Base-by-base conservation (phyloP, 2,329 filamentous ascomycete species). In the Monilinia fructicola region DNA sequence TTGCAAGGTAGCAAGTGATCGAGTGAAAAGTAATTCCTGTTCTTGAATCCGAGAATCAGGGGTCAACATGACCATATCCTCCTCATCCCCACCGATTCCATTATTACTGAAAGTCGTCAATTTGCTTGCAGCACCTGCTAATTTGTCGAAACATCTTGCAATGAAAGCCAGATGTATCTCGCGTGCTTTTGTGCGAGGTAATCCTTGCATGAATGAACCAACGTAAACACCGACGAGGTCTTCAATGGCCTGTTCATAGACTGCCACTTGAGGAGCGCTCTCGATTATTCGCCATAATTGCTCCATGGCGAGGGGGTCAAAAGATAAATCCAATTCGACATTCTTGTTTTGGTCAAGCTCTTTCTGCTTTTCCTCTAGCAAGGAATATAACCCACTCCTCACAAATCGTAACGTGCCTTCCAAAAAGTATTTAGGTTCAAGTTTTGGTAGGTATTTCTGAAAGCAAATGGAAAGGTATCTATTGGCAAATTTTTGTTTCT, bases 261-360 rank as follows among this genome's bases (percentile, higher is more conserved):
- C 58, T 87, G 0, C 82, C 84, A 48, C 84, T 80, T 48, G 85
- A 81, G 6, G 87, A 86, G 90, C 87, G 21, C 85, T 88, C 64
- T 96, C 79, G 44, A 94, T 87, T 72, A 97, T 86, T 31, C 87
- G 86, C 93, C 93, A 97, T n/a, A 97, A 80, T 67, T 93, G 84
- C 71, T 95, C 90, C 54, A 85, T 81, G 35, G 79, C 85, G 70
- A 77, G 84, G 68, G 81, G 83, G 70, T 83, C 79, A 38, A 85
- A 75, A 14, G 81, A 78, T n/a, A 81, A 78, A 10, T 82, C 79
- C 55, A 85, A 83, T 65, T 85, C 82, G 28, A 87, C 77, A 26
- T 38, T 48, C 31, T 61, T 21, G 14, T 61, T 26, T 50, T 50
- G 14, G 23, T 11, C 21, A 26, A 82, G 74, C 59, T 83, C 79